These are phyloP conservation scores for Mychonastes homosphaera DNA, from an alignment of 139 green algal species.

Conservation along the genomic window DNA sequence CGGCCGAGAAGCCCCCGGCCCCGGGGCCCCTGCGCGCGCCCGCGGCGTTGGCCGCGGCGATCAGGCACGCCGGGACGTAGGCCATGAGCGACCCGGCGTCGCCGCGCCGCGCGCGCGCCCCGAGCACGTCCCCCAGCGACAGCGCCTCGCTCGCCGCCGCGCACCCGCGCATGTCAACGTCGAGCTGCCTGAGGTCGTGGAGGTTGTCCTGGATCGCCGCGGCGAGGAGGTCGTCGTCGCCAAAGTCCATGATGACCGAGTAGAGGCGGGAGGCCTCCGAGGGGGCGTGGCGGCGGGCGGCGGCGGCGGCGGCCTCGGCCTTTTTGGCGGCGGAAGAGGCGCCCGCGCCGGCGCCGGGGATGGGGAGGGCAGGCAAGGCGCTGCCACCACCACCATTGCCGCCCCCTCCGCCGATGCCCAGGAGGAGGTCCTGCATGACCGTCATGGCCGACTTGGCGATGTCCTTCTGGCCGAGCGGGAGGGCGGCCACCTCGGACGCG, in stretches of 20 bases:
- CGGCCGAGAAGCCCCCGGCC: too few species aligned
- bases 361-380: too few species aligned
- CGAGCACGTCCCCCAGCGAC: slow-evolving; percentile 43
- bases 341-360: too few species aligned
- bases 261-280: slow-evolving; percentile 26
- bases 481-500: slow-evolving; percentile 1
- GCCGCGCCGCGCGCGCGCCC: slow-evolving; percentile 18
- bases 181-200: slow-evolving; percentile 42
- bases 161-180: slow-evolving; percentile 51
- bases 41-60: slow-evolving; percentile 3
- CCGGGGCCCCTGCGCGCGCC: not conserved
- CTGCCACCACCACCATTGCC: slow-evolving; percentile 3
- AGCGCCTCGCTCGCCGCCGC: slow-evolving; percentile 33
- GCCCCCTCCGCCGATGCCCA: slow-evolving; percentile 6
- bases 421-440: slow-evolving; percentile 57
- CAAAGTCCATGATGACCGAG: slow-evolving; percentile 51
- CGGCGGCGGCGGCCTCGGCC: not conserved
- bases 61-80: slow-evolving; percentile 45
- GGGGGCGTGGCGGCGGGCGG: not conserved
- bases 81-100: slow-evolving; percentile 42
- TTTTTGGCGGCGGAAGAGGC: too few species aligned
- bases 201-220: slow-evolving; percentile 63
- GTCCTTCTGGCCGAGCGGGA: slow-evolving; percentile 64
- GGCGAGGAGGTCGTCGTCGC: slow-evolving; percentile 67
- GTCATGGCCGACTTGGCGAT: slow-evolving; percentile 46